Conservation (phyloP, 2,329 filamentous ascomycete species). For the Aureobasidium zeae region DNA sequence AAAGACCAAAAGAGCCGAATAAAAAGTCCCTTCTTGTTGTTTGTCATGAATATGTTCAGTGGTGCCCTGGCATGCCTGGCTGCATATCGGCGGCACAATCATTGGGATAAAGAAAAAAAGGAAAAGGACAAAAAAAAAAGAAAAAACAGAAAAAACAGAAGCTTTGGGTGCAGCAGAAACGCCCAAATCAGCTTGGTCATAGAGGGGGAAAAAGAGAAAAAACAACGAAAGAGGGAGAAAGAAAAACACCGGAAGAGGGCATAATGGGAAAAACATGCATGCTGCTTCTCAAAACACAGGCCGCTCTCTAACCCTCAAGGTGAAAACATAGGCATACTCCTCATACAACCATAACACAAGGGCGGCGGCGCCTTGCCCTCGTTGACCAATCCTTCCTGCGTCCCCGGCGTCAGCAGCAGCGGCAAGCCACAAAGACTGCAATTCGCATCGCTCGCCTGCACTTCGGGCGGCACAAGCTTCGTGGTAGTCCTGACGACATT, state of each 20-base stretch:
- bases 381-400: slow-evolving; percentile 24
- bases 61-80: no score
- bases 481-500: slow-evolving; percentile 91
- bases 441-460: slow-evolving; percentile 25
- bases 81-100: no score
- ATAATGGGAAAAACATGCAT: no score
- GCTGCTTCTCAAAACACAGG: no score
- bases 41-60: no score
- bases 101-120: no score
- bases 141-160: no score
- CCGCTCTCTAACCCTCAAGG: no score
- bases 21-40: no score
- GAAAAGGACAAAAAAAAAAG: no score
- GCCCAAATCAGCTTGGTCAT: background rate
- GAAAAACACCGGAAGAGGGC: background rate
- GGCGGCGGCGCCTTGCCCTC: slow-evolving; percentile 23
- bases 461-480: slow-evolving; percentile 54
- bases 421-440: slow-evolving; percentile 65
- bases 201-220: background rate
- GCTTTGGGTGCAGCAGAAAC: no score
- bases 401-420: slow-evolving; percentile 44
- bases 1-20: no score
- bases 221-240: background rate
- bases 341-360: slow-evolving; percentile 66
- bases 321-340: slow-evolving; percentile 38